These are phyloP conservation scores for Cercophora sp. DNA, from an alignment of 495 filamentous ascomycete species.

Conservation along the genomic window DNA sequence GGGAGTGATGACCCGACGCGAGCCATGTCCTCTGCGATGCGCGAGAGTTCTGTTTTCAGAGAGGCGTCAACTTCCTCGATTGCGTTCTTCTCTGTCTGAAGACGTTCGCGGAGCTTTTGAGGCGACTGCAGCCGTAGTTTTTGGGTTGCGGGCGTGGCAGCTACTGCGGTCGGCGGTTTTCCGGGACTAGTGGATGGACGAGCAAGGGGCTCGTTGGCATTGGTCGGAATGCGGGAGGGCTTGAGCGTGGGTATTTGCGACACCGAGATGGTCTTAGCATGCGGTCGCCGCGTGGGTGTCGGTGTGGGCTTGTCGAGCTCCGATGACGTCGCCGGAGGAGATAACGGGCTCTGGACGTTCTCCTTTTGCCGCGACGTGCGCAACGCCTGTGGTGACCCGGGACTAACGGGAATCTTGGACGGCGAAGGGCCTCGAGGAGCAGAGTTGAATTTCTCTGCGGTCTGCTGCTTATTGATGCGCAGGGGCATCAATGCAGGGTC, in stretches of 20 bases:
- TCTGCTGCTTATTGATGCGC: constrained; percentile 52
- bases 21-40: constrained; percentile 79
- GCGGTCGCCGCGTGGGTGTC: constrained; percentile 19
- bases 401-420: constrained; percentile 44
- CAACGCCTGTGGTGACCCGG: constrained; percentile 23
- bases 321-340: constrained; percentile 9
- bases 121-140: constrained; percentile 85
- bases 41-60: constrained; percentile 71
- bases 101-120: constrained; percentile 86
- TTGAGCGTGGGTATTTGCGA: constrained; percentile 47
- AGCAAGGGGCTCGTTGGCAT: constrained; percentile 22
- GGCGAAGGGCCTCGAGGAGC: constrained; percentile 34
- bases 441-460: constrained; percentile 56
- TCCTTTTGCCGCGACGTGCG: constrained; percentile 42
- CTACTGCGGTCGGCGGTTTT: constrained; percentile 19
- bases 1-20: constrained; percentile 49
- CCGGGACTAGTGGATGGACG: constrained; percentile 35
- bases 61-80: constrained; percentile 63
- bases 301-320: constrained; percentile 7
- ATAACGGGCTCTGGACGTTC: constrained; percentile 32
- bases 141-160: constrained; percentile 34
- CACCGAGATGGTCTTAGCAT: constrained; percentile 40
- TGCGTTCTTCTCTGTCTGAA: constrained; percentile 73
- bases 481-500: constrained; percentile 42
- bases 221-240: constrained; percentile 26